Conservation (phyloP, 495 filamentous ascomycete species). For the Staphylotrichum tortipilum region DNA sequence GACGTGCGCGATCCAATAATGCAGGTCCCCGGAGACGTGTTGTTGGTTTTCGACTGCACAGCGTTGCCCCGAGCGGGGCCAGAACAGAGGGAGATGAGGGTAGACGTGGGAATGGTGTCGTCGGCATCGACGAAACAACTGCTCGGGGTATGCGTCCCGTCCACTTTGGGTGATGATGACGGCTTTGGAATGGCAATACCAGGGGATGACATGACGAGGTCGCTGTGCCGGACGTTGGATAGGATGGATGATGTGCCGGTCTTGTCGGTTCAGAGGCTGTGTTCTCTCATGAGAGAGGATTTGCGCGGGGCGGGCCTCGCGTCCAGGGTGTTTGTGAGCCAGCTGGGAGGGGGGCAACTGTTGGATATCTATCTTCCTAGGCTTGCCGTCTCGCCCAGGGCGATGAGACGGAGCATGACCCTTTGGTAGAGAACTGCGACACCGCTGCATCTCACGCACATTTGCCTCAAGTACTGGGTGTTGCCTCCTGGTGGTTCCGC, state of each 20-base stretch:
- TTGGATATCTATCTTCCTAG: conserved; percentile 20
- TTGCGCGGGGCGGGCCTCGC: conserved; percentile 7
- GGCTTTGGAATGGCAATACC: neutral
- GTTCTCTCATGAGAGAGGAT: conserved; percentile 19
- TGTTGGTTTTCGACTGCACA: conserved; percentile 22
- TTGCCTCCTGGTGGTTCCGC: neutral
- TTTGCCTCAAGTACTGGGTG: no score
- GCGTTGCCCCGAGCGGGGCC: neutral
- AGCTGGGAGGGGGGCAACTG: conserved; percentile 20
- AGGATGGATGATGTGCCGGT: neutral
- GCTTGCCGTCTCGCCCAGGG: neutral
- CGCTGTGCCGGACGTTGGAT: conserved; percentile 15
- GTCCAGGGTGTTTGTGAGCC: conserved; percentile 20
- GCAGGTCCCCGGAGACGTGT: conserved; percentile 13
- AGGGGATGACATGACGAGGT: conserved; percentile 10
- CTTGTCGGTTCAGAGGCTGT: conserved; percentile 20
- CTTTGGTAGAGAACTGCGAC: neutral
- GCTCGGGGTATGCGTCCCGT: conserved; percentile 17
- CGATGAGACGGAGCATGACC: neutral
- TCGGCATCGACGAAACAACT: conserved; percentile 17
- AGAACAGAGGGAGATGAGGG: conserved; percentile 7
- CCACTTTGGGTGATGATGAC: neutral
- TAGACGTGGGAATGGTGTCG: conserved; percentile 13
- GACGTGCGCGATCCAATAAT: conserved; percentile 24
- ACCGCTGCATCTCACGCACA: no score